A percentile compares a stretch with the other conserved stretches of the same genome.
Evolutionary conservation across 371 early-diverging fungal species (phyloP).

Genomic region (Mucor piriformis): DNA sequence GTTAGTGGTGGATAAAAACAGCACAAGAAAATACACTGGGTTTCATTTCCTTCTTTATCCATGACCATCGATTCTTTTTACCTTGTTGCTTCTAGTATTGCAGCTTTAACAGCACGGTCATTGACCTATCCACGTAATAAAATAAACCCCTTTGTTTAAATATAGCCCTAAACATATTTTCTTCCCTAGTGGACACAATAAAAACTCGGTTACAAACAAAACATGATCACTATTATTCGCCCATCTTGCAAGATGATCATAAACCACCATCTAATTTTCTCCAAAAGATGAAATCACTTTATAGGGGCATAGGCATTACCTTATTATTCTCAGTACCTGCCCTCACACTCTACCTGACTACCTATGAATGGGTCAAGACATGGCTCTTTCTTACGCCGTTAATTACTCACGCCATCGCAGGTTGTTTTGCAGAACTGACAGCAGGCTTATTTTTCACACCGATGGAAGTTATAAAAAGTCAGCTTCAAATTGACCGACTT

Average conservation of each 20-base stretch:
- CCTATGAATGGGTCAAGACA: conserved; percentile 65
- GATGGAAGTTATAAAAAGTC: conserved; percentile 80
- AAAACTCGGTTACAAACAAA: conserved; percentile 64
- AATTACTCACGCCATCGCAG: conserved; percentile 44
- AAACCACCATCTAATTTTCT: neutral
- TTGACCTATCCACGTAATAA: conserved; percentile 56
- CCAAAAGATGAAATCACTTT: conserved; percentile 25
- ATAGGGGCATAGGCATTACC: conserved; percentile 68
- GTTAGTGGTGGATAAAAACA: conserved; percentile 71
- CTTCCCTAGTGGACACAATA: conserved; percentile 61
- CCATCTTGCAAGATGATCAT: neutral
- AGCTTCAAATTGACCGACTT: conserved; percentile 51
- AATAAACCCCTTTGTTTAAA: neutral
- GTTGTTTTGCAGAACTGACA: conserved; percentile 48
- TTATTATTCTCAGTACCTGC: conserved; percentile 73
- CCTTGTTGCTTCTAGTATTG: conserved; percentile 48
- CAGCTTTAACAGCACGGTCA: conserved; percentile 54
- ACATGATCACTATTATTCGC: neutral
- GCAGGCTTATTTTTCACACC: conserved; percentile 74
- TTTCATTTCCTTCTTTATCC: conserved; percentile 4
- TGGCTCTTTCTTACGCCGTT: conserved; percentile 5
- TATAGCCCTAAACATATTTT: neutral
- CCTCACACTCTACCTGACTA: conserved; percentile 64
- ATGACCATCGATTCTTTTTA: conserved; percentile 31
- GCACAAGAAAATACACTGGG: neutral